Evolutionary conservation across 306 rosid genomes (phyloP).

Genomic region (Crotalaria pallida): DNA sequence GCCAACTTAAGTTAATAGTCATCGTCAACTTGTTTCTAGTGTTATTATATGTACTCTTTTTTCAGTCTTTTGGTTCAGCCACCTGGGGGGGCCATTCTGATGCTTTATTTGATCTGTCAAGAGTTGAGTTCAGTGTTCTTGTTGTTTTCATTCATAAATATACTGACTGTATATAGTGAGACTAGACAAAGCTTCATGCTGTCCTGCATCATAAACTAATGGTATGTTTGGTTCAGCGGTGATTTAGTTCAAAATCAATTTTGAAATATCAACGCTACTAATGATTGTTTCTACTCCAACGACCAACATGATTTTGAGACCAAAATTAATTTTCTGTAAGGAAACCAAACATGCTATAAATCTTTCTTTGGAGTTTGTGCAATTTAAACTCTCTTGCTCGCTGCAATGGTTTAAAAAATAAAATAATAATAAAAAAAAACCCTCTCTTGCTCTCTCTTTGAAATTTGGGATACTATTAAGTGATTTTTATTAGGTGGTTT

Average conservation of each 20-base stretch:
- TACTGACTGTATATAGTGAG: slow-evolving; percentile 8
- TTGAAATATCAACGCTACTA: too few relatives aligned
- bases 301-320: too few relatives aligned
- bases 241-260: too few relatives aligned
- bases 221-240: too few relatives aligned
- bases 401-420: too few relatives aligned
- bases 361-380: slow-evolving; percentile 31
- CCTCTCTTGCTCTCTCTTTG: too few relatives aligned
- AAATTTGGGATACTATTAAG: too few relatives aligned
- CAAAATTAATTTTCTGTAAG: too few relatives aligned
- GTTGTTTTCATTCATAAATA: slow-evolving; percentile 20
- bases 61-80: slow-evolving; percentile 2
- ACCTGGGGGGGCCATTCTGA: slow-evolving; percentile 29
- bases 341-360: too few relatives aligned
- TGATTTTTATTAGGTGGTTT: too few relatives aligned
- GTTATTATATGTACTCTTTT: background rate
- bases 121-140: slow-evolving; percentile 24
- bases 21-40: background rate
- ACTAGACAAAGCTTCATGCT: slow-evolving; percentile 25
- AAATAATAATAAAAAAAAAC: too few relatives aligned
- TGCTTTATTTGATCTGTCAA: slow-evolving; percentile 16
- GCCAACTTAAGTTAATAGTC: background rate
- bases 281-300: too few relatives aligned
- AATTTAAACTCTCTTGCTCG: background rate
- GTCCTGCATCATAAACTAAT: slow-evolving; percentile 10